A percentile compares a stretch with the other conserved stretches of the same genome.
These are phyloP conservation scores for Lachnellula arida DNA, from an alignment of 2,329 filamentous ascomycete genomes.

Conservation along the genomic window DNA sequence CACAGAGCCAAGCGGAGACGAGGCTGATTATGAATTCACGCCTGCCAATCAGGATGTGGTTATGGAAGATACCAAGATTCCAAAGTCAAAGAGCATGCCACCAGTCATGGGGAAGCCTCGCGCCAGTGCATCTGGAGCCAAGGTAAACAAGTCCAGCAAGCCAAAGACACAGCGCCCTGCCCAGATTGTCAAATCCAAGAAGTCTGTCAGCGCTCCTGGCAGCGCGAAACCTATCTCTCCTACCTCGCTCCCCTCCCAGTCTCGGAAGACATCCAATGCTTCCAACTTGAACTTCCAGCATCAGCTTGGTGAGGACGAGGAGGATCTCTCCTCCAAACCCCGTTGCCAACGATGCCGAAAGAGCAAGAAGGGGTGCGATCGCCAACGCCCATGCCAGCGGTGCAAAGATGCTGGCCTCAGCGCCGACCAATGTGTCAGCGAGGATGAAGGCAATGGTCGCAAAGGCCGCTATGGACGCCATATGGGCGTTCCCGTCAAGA, in stretches of 20 bases:
- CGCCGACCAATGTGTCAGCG: conserved; percentile 90
- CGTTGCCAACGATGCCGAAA: conserved; percentile 98
- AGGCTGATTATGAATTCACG: conserved; percentile 46
- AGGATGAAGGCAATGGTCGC: conserved; percentile 95
- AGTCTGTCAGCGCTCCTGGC: conserved; percentile 36
- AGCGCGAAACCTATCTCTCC: conserved; percentile 53
- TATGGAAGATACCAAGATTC: conserved; percentile 30
- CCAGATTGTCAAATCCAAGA: conserved; percentile 45
- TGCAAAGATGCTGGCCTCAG: conserved; percentile 95
- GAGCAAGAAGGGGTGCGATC: conserved; percentile 98
- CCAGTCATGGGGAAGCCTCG: conserved; percentile 37
- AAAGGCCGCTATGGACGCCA: conserved; percentile 84
- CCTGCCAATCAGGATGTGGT: conserved; percentile 24
- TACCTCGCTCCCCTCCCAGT: conserved; percentile 61
- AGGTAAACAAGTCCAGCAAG: conserved; percentile 43
- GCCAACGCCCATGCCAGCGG: conserved; percentile 88
- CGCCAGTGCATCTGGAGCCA: conserved; percentile 35
- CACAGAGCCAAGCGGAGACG: conserved; percentile 57
- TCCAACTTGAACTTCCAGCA: conserved; percentile 62
- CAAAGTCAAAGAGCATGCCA: conserved; percentile 39
- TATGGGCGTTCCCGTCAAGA: conserved; percentile 63
- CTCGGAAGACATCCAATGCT: conserved; percentile 70
- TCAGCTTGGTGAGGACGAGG: conserved; percentile 65
- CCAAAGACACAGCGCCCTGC: conserved; percentile 32
- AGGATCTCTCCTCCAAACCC: conserved; percentile 90